Conservation (phyloP, 345 rosid genomes). For the Aethionema arabicum region DNA sequence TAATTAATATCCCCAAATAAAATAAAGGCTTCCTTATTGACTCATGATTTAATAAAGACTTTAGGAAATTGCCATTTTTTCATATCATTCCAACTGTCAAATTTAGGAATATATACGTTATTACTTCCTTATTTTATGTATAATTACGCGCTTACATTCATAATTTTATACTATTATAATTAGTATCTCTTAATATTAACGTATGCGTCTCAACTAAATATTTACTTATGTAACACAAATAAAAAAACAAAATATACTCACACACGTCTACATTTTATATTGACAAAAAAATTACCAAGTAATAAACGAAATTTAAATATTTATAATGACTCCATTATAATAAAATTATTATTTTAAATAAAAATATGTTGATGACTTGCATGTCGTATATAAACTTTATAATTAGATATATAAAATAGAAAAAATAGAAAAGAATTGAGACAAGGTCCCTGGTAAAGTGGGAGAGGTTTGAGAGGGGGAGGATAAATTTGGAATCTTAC, state of each 20-base stretch:
- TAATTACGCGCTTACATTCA: too few relatives aligned
- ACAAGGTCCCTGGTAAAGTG: slow-evolving; percentile 55
- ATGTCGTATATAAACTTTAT: slow-evolving; percentile 5
- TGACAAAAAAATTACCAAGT: too few relatives aligned
- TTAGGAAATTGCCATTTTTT: slow-evolving; percentile 9
- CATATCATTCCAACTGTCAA: slow-evolving; percentile 1
- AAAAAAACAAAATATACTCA: too few relatives aligned
- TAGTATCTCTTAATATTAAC: too few relatives aligned
- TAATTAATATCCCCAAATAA: background rate
- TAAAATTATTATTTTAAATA: slow-evolving; percentile 2
- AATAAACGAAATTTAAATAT: too few relatives aligned
- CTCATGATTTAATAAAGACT: slow-evolving; percentile 11
- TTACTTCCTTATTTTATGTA: background rate
- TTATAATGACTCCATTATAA: background rate
- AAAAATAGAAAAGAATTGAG: slow-evolving; percentile 31
- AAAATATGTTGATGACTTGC: background rate
- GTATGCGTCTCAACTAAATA: too few relatives aligned
- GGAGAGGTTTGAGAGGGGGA: slow-evolving; percentile 37
- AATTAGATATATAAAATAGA: background rate
- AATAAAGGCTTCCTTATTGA: slow-evolving; percentile 15
- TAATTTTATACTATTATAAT: too few relatives aligned
- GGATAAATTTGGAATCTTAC: slow-evolving; percentile 44
- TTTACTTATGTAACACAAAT: too few relatives aligned
- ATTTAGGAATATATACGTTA: background rate
- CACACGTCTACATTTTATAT: too few relatives aligned